Base-by-base conservation (phyloP, 2,329 filamentous ascomycete genomes). In the Colletotrichum plurivorum region DNA sequence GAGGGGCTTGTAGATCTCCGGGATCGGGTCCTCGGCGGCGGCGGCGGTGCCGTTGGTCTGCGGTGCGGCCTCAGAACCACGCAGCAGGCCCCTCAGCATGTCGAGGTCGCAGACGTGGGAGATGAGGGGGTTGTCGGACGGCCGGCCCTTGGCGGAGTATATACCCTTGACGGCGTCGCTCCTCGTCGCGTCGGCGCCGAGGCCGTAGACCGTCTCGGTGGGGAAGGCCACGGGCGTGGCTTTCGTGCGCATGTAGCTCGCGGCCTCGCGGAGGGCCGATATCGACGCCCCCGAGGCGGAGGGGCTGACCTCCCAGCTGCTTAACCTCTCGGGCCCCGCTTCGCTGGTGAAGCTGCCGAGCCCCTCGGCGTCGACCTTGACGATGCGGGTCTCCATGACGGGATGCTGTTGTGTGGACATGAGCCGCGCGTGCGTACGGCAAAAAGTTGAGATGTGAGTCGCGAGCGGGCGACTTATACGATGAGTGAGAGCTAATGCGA, bases 171-270 rank as follows among this genome's bases (percentile, higher is more conserved):
- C 95, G 2, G 95, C 93, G 25, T 84, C 85, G 75, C 91, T 94
- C 74, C 94, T 89, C 27, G 95, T 98, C 12, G 96, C 96, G 82
- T 98, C 96, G 15, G 96, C 96, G n/a, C 94, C 96, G 8, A 99
- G 87, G 0, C 96, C 96, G 78, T 99, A 99, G 0, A 99, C 96
- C 0, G 96, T 99, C 82, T 99, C 96, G 0, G 96, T 99, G 0
- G 96, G 96, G 78, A 99, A 99, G 1, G 94, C 96, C 55, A 99
- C 94, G 5, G 96, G 96, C 4, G 87, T 87, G 76, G 93, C 87
- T 59, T 87, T 90, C 18, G 85, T 84, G 59, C 84, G 87, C 43
- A 97, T 84, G 72, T 90, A 86, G 13, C 85, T 77, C 2, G 93
- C 94, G 1, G 94, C 94, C 63, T 89, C 83, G 67, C 84, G 81